Percentiles rank a stretch among this genome's conserved stretches.
Evolutionary conservation across 1,284 basidiomycete genomes (phyloP).

Genomic region (Trichosporon ovoides): DNA sequence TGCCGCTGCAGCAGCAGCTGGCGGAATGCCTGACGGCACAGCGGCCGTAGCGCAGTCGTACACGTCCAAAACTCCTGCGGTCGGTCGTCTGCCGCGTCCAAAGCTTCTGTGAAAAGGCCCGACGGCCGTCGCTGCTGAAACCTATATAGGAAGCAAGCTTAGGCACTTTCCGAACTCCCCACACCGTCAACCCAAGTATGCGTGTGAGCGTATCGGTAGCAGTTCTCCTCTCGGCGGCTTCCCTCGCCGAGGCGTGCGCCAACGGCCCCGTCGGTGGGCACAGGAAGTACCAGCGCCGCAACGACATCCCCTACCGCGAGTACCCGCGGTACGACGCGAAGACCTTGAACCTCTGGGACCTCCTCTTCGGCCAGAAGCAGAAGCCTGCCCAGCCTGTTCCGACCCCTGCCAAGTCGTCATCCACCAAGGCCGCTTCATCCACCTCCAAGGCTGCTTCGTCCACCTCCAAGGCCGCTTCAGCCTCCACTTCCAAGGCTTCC

Average conservation of each 20-base stretch:
- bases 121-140: background rate
- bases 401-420: background rate
- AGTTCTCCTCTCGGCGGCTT: background rate
- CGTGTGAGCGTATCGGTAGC: background rate
- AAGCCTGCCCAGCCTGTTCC: background rate
- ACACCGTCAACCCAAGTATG: background rate
- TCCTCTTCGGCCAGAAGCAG: background rate
- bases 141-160: background rate
- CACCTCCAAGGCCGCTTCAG: background rate
- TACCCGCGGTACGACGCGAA: background rate
- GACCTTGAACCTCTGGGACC: background rate
- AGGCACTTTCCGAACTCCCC: background rate
- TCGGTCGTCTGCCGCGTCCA: background rate
- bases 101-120: background rate
- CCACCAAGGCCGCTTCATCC: background rate
- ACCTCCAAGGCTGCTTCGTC: background rate
- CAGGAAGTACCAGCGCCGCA: background rate
- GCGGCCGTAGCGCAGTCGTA: no score
- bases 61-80: no score
- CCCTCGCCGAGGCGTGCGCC: background rate
- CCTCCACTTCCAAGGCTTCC: background rate
- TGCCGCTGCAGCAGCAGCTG: no score
- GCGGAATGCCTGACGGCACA: no score
- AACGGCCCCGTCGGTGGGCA: background rate
- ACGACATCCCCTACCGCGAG: conserved; percentile 4